Conservation (phyloP, 1,284 basidiomycete genomes). For the Retiboletus flavoniger region DNA sequence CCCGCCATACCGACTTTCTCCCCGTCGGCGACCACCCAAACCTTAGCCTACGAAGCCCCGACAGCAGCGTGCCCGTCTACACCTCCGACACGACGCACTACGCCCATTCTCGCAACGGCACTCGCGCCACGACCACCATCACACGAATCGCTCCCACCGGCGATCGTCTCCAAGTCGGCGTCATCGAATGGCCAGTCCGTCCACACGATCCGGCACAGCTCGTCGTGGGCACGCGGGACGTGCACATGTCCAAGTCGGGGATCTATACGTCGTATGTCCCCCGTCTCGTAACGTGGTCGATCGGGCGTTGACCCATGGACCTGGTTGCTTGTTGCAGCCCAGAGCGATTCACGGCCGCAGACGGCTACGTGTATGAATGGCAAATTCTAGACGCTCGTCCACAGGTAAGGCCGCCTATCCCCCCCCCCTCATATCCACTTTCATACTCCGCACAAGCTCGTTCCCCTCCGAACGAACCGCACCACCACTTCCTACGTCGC, state of each 20-base stretch:
- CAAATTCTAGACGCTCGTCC: conserved; percentile 24
- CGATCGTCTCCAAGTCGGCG: conserved; percentile 28
- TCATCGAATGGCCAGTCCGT: conserved; percentile 32
- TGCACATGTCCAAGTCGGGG: conserved; percentile 26
- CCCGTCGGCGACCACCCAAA: neutral
- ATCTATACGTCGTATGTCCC: conserved; percentile 25
- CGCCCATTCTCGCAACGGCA: conserved; percentile 9
- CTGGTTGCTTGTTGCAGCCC: conserved; percentile 22
- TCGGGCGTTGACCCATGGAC: neutral
- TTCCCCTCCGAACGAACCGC: conserved; percentile 19
- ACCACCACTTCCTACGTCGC: conserved; percentile 24
- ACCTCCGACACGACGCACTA: conserved; percentile 22
- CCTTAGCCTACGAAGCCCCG: neutral
- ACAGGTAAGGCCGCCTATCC: conserved; percentile 26
- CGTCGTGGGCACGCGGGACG: conserved; percentile 29
- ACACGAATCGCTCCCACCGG: conserved; percentile 22
- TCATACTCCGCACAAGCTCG: conserved; percentile 18
- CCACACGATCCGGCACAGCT: conserved; percentile 9
- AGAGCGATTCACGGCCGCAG: conserved; percentile 26
- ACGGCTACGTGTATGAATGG: conserved; percentile 32
- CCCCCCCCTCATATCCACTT: neutral
- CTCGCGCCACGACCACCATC: conserved; percentile 26
- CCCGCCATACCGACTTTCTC: conserved; percentile 26
- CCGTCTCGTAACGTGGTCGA: neutral
- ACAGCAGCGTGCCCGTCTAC: conserved; percentile 8